Evolutionary conservation across 257 asterid species (phyloP), one percentile per base, ranked within the genome.

Genomic region (Voacanga thouarsii): DNA sequence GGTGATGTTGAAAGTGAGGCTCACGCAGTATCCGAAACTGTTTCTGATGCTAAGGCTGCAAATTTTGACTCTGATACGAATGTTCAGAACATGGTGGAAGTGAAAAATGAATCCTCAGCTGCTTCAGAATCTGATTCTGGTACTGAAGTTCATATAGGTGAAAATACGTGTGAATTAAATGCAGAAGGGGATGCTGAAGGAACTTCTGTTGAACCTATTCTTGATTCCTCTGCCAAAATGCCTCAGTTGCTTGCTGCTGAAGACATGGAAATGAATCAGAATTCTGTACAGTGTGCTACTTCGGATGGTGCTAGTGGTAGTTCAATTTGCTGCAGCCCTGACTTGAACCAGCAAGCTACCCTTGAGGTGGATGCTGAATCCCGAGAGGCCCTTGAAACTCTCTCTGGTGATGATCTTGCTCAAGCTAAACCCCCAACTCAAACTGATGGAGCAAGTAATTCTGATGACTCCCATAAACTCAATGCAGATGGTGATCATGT

Each of bases 1-100:
- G 65, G 21, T 39, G 77, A 75, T 41, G 78, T 55, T 37, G 83
- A 49, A 74, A 76, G 80, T 63, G 75, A 75, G 79, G 30, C 11
- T 1, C 55, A 23, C 59, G 19, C 66, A 43, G 11, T 50, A 55
- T 57, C 68, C 11, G 67, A 63, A 9, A 47, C 30, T 65, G 56
- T 76, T 47, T 47, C 70, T 51, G 74, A 75, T 69, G 71, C 68
- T 56, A 51, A 82, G 78, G 76, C 71, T 4, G 1, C 64, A 28
- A 73, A 30, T 2, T 19, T n/a, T 19, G 47, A 53, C 45, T 73
- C 67, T 3, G 33, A 30, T 55, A 28, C 66, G 21, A 23, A 16
- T 73, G 51, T 12, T 73, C 50, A 53, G 28, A 50, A 75, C 44
- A 26, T 24, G 30, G 12, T 74, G 41, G 75, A 26, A 51, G 75